Percentiles rank a stretch among this genome's conserved stretches.
These are phyloP conservation scores for Ichthyophthirius multifiliis DNA, from an alignment of 169 alveolate genomes.

Conservation along the genomic window DNA sequence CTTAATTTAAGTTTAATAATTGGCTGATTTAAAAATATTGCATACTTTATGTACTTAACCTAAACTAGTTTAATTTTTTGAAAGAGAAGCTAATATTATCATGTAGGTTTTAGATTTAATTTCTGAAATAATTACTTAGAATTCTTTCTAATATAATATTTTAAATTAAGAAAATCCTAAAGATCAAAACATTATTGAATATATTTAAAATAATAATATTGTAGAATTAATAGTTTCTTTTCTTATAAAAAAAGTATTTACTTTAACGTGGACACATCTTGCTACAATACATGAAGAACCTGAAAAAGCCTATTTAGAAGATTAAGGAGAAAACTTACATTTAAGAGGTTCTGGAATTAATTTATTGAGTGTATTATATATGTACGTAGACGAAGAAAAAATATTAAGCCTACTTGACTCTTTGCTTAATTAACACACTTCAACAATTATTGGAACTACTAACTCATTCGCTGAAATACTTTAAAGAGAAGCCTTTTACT, in stretches of 20 bases:
- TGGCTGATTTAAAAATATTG: neutral
- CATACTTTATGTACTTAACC: neutral
- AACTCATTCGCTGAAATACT: neutral
- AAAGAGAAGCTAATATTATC: neutral
- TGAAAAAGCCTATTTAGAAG: conserved; percentile 9
- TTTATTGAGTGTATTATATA: neutral
- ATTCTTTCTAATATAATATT: neutral
- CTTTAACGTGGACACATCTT: neutral
- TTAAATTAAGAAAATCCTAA: neutral
- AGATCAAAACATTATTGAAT: neutral
- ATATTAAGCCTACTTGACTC: neutral
- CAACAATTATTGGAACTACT: neutral
- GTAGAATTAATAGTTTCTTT: neutral
- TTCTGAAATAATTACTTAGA: neutral
- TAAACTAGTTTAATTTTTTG: neutral
- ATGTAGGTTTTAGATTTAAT: neutral
- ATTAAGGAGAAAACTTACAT: neutral
- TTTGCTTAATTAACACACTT: neutral
- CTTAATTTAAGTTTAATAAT: neutral
- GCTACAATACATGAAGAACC: neutral
- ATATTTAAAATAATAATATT: neutral
- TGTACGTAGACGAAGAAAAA: conserved; percentile 6
- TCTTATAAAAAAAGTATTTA: neutral
- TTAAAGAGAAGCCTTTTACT: conserved; percentile 11
- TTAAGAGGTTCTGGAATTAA: neutral